Conservation (phyloP, 345 rosid genomes). For the Citrus unshiu region DNA sequence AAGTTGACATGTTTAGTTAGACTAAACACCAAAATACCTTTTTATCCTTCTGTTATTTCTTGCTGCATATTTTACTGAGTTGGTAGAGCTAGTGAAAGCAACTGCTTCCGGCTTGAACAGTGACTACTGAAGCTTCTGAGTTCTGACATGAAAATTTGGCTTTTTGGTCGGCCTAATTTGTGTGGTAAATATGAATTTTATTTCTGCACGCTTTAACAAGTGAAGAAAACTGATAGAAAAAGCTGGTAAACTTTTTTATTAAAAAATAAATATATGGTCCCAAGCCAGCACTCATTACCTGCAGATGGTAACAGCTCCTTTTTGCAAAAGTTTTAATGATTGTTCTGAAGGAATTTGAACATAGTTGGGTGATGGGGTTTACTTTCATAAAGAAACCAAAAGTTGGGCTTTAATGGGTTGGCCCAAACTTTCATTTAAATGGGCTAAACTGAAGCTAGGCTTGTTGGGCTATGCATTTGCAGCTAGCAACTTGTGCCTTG, state of each 20-base stretch:
- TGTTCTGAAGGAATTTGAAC: neutral
- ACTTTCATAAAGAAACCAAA: neutral
- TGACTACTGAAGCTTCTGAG: neutral
- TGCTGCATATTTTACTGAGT: neutral
- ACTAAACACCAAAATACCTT: neutral
- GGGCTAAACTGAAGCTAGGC: neutral
- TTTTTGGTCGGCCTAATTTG: neutral
- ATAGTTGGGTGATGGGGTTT: neutral
- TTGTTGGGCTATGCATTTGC: neutral
- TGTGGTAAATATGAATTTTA: slow-evolving; percentile 8
- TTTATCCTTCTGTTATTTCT: neutral
- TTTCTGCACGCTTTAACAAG: neutral
- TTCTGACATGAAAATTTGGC: slow-evolving; percentile 2
- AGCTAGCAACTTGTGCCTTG: neutral
- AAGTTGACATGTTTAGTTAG: neutral
- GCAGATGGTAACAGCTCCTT: neutral
- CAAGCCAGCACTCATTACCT: neutral
- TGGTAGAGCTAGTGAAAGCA: neutral
- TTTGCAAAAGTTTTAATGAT: neutral
- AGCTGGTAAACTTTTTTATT: neutral
- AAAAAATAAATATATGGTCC: neutral
- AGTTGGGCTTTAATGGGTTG: neutral
- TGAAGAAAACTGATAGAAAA: neutral
- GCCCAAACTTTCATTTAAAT: neutral
- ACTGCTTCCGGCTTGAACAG: neutral